Base-by-base conservation (phyloP, 306 rosid species). In the Inga leiocalycina region DNA sequence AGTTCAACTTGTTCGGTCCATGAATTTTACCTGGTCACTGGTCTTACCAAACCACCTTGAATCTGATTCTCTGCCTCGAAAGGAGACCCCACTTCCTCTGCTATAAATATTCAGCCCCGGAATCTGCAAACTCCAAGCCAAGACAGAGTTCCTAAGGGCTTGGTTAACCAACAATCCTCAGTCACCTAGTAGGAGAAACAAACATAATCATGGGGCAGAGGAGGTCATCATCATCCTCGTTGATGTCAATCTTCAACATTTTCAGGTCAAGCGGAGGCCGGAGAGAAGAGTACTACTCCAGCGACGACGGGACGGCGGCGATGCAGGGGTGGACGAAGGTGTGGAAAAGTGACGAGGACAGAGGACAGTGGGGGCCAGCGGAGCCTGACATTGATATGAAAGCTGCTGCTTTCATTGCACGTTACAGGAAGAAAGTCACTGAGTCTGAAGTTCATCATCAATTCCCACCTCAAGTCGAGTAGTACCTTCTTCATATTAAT, bases 291-390 rank as follows among this genome's bases (percentile, higher is more conserved):
- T 77, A 80, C 0, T 11, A 77, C 1, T 14, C 10, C 8, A 14
- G 43, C 62, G 90, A 84, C 0, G 89, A 84, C 2, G 78, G 80
- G 5, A 12, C 75, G 35, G 10, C 65, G n/a, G 14, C 22, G 59
- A 89, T 75, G 65, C 70, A 78, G 30, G 3, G 78, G 30, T 22
- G 80, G 3, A 43, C 83, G 54, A 90, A 72, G 84, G 93, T 92
- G 20, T 91, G 93, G 94, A 90, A 93, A 0, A 95, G 97, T 61
- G 96, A 93, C 39, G 94, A 84, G 57, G 98, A 95, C 80, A 85
- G 83, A 83, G 91, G 82, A 1, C 76, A 78, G 1, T 86, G 77
- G 75, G 87, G 92, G n/a, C 90, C 84, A 0, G 95, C 94, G 14
- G 98, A 90, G 71, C 98, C 90, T 30, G 88, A 72, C 41, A 87